Base-by-base conservation (phyloP, 352 stramenopile species). In the Pythium dissimile region DNA sequence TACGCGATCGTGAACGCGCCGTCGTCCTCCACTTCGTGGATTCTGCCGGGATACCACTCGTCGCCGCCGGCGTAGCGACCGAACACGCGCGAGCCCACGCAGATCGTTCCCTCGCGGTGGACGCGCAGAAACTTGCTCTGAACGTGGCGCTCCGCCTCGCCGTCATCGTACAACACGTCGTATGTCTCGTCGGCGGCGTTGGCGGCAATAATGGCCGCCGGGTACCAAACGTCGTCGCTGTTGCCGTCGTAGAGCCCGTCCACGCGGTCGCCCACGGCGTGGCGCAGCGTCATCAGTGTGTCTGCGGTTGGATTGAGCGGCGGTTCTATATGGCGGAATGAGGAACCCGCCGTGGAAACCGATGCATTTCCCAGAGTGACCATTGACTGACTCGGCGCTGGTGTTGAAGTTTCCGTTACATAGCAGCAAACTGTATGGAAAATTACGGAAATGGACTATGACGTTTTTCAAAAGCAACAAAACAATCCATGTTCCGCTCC, bases 181-280 rank as follows among this genome's bases (percentile, higher is more conserved):
- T 73, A 92, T 11, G 44, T 30, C 13, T 44, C 41, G 43, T 45
- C 43, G n/a, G 47, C 55, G 13, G 12, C 48, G 50, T 86, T 48
- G 31, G 77, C 57, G 15, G 53, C 54, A 21, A 66, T 63, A 50
- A 93, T 64, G 16, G 64, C 57, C 9, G 73, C 85, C 1, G 81
- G 80, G 47, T 92, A 92, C 83, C 84, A 92, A 60, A 90, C 78
- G 39, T 88, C 80, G 61, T 88, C 80, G 9, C 58, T 69, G 60
- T 92, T 92, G 62, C 77, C 77, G 66, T 89, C 84, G 42, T 94
- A 94, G 35, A 94, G 72, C 1, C 78, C 82, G 54, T 94, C 84
- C 15, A 94, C 81, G 26, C 84, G 82, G 35, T 73, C 69, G 26
- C 73, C 80, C 27, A 88, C 73, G 23, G 56, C 42, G 46, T 64